These are phyloP conservation scores for Mycena leptocephala DNA, from an alignment of 768 basidiomycete genomes.

Conservation along the genomic window DNA sequence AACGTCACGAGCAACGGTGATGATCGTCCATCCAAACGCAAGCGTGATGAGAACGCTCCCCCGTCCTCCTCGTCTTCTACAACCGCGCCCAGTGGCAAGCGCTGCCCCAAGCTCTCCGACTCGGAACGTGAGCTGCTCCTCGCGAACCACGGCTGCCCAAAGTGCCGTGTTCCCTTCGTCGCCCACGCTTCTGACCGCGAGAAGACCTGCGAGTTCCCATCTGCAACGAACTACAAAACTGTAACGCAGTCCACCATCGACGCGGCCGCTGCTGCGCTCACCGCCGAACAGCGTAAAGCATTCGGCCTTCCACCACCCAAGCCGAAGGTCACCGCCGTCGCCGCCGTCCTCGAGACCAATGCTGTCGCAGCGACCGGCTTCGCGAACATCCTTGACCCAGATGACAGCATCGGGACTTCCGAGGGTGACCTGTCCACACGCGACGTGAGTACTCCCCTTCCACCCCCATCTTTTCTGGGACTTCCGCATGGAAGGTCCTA, in stretches of 20 bases:
- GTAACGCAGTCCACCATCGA: background rate
- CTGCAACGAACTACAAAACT: background rate
- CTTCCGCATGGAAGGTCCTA: constrained; percentile 6
- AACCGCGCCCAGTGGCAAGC: background rate
- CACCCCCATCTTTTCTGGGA: constrained; percentile 16
- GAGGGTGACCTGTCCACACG: too few relatives aligned
- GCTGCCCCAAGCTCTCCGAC: background rate
- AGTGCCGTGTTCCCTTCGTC: background rate
- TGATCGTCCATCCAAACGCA: background rate
- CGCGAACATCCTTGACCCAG: background rate
- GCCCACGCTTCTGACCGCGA: background rate
- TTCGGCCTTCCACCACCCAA: too few relatives aligned
- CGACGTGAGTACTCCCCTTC: too few relatives aligned
- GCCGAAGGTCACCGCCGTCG: too few relatives aligned
- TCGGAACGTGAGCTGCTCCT: background rate
- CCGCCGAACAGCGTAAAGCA: too few relatives aligned
- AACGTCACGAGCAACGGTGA: background rate
- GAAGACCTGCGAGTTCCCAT: background rate
- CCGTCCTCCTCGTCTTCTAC: background rate
- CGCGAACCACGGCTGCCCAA: background rate
- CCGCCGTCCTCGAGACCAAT: background rate
- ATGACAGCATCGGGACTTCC: too few relatives aligned
- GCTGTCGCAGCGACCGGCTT: background rate
- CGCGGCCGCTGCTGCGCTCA: background rate
- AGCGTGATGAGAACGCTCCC: background rate